Evolutionary conservation across 768 basidiomycete species (phyloP), one percentile per base, ranked within the genome.

Genomic region (Cystofilobasidium ferigula): DNA sequence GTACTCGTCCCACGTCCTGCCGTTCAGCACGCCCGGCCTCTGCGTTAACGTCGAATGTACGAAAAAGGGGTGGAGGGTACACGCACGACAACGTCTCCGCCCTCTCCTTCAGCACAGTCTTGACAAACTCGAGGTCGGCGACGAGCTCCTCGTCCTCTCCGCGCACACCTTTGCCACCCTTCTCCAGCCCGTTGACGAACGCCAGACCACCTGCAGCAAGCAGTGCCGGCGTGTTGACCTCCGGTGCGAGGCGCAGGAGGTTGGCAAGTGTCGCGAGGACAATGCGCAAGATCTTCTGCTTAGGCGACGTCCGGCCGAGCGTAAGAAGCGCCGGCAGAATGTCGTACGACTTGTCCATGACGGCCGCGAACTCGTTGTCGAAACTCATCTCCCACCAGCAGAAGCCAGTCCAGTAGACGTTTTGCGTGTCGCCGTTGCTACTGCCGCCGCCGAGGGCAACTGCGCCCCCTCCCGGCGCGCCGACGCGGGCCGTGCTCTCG

Each of bases 241-340:
- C 77, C 0, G 95, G 91, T 0, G 93, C 91, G 72, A 90, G 88
- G 36, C 81, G 79, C n/a, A 97, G 83, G 22, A 99, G 80, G 74
- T 98, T 98, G 87, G 93, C 74, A 78, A 97, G 89, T 1, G 93
- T 90, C 18, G 95, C 89, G 42, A 97, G 80, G 63, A 93, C 85
- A 18, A 98, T 87, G 12, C 95, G 85, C 68, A 90, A 87, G 34
- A 99, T 89, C 76, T 99, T 99, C 78, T 98, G 94, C 76, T 99
- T 99, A 36, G 88, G 87, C 6, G 93, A 93, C 8, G 79, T 82
- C 73, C 93, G 88, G 2, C 91, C 91, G 43, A 90, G 83, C 54
- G 86, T 83, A 36, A 86, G 84, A 43, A 99, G 80, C 28, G 89
- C 78, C 30, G 91, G 88, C 71, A 95, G 85, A 40, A 97, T 81